phyloP scores from a whole-genome alignment of 345 rosid genomes.

The Aquilaria yunnanensis region DNA sequence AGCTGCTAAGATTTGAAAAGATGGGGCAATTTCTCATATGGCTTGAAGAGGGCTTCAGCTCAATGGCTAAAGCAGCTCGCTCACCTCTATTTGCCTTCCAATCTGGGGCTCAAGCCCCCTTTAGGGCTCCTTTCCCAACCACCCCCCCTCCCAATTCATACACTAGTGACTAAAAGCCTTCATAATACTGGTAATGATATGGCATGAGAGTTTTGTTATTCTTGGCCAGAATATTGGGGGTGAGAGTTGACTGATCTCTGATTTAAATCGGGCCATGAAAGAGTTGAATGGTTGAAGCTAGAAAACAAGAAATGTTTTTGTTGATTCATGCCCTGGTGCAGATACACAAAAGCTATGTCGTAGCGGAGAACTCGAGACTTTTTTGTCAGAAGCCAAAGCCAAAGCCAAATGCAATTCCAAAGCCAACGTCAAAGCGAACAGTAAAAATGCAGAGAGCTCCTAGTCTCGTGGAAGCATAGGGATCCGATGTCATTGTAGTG shows the following conservation, averaged over 20 bases:
- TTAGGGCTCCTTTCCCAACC: too few species aligned
- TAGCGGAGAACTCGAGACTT: slow-evolving; percentile 59
- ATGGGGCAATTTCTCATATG: background rate
- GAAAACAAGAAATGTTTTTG: background rate
- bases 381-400: slow-evolving; percentile 59
- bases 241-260: too few species aligned
- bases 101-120: background rate
- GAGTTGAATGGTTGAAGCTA: background rate
- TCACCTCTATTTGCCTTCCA: too few species aligned
- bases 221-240: too few species aligned
- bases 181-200: background rate
- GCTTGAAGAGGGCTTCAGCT: background rate
- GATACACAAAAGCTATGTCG: slow-evolving; percentile 72
- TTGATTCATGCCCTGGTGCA: slow-evolving; percentile 31
- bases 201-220: background rate
- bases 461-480: too few species aligned
- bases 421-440: slow-evolving; percentile 11
- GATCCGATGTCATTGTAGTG: too few species aligned
- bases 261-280: background rate
- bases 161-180: too few species aligned
- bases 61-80: too few species aligned
- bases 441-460: too few species aligned
- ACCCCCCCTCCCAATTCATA: too few species aligned
- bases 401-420: slow-evolving; percentile 19
- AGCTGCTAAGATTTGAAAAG: background rate